phyloP scores from a whole-genome alignment of 257 asterid genomes.

The Ajuga chamaepitys region DNA sequence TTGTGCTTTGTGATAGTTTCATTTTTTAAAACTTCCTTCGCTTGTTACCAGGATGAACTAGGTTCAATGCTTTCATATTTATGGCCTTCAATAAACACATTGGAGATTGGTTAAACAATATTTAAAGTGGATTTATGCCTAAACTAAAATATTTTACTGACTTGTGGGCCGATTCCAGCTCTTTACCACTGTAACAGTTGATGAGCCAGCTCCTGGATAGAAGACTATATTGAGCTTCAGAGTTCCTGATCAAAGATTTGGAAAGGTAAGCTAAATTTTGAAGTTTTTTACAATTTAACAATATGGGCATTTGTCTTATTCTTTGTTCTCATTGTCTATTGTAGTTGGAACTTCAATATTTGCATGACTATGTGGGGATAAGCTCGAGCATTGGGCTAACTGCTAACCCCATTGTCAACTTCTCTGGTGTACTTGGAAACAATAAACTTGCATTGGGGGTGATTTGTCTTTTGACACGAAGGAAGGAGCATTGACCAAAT shows the following conservation, averaged over 20 bases:
- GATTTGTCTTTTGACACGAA: conserved; percentile 58
- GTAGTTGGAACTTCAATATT: conserved; percentile 54
- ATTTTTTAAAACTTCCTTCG: background rate
- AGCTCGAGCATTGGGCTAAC: conserved; percentile 52
- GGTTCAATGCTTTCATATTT: background rate
- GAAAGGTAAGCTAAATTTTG: conserved; percentile 34
- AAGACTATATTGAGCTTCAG: conserved; percentile 45
- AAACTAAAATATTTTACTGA: background rate
- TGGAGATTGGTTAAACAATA: background rate
- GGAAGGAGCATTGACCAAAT: conserved; percentile 42
- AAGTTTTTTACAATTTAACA: background rate
- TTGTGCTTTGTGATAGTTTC: background rate
- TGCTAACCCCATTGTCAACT: conserved; percentile 45
- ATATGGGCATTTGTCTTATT: background rate
- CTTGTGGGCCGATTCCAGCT: conserved; percentile 27
- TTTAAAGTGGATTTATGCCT: background rate
- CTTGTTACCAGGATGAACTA: background rate
- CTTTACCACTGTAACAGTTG: conserved; percentile 38
- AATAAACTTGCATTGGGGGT: conserved; percentile 37
- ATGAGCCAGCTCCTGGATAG: conserved; percentile 54
- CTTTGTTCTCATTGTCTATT: conserved; percentile 4
- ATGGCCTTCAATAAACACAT: background rate
- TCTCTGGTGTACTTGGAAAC: conserved; percentile 49
- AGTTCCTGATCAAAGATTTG: conserved; percentile 65
- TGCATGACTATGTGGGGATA: conserved; percentile 48